Base-by-base conservation (phyloP, 805 yeast species). In the Wickerhamiella alocasiicola region DNA sequence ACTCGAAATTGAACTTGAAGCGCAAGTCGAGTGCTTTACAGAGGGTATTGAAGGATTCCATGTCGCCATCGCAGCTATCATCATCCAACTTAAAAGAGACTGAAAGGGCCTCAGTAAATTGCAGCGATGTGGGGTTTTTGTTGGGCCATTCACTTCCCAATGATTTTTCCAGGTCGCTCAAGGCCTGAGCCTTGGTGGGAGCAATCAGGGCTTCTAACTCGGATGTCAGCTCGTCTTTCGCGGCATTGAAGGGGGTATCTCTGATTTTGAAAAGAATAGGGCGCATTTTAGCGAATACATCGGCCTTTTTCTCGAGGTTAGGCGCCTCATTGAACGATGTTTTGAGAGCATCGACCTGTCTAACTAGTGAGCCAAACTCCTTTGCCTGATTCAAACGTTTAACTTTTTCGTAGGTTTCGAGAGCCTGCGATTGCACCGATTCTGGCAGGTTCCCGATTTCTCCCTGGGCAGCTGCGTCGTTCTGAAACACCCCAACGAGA, bases 1-100 rank as follows among this genome's bases (percentile, higher is more conserved):
- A 62, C 36, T 70, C 69, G 51, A 79, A 80, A 53, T 81, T 83
- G 57, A 60, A 80, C 30, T 64, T 59, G 52, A 81, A 74, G 31
- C 81, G 64, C 9, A 64, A 48, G 6, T 60, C 59, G 21, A 77
- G 62, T 1, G 72, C 70, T 19, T 58, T 55, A 2, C 71, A 54
- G 23, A 80, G 54, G 1, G 62, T 53, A 31, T 65, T 67, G 30
- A 76, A 57, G 0, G 73, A 72, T 3, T 33, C 42, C 72, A 31
- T 31, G 12, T 19, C 36, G 5, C 33, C 28, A 3, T 37, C 41
- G 7, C 23, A 18, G 3, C 13, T 17, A 16, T 24, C 16, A 13
- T 31, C 25, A 23, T 41, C 45, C 13, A 34, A 25, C 27, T 20
- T 15, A 15, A 44, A 11, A 11, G 42, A 11, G 3, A 12, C 24